A percentile compares a stretch with the other conserved stretches of the same genome.
phyloP scores from a whole-genome alignment of 192 early-diverging fungal genomes.

The Rhizophagus prolifer region DNA sequence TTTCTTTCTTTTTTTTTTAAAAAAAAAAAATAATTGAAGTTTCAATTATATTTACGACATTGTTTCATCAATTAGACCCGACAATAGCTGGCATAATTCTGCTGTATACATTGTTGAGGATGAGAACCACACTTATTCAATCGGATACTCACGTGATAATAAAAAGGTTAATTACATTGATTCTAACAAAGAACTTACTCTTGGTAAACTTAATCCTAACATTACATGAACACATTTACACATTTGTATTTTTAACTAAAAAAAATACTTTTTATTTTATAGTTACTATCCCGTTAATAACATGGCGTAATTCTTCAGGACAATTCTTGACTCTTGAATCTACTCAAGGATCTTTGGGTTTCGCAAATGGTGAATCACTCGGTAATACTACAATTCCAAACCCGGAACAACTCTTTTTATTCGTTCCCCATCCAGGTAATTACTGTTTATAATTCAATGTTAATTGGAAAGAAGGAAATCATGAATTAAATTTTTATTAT shows the following conservation, averaged over 20 bases:
- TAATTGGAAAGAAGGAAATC: not conserved
- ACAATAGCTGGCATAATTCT: not conserved
- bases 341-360: not conserved
- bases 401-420: conserved; percentile 5
- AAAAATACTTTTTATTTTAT: not conserved
- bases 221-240: no score
- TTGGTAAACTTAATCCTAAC: not conserved
- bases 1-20: not conserved
- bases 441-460: no score
- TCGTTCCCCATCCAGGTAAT: conserved; percentile 25
- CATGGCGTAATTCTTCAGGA: not conserved
- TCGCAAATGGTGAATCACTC: not conserved
- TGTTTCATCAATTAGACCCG: not conserved
- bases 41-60: not conserved
- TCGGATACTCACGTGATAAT: conserved; percentile 1
- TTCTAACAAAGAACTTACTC: not conserved
- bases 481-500: not conserved
- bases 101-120: not conserved
- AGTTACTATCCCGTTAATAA: conserved; percentile 6
- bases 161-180: not conserved
- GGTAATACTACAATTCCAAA: not conserved
- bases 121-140: not conserved
- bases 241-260: no score
- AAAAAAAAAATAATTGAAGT: not conserved
- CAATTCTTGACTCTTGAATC: not conserved